Conservation (phyloP, 2,329 filamentous ascomycete genomes). For the Talaromyces sp. region DNA sequence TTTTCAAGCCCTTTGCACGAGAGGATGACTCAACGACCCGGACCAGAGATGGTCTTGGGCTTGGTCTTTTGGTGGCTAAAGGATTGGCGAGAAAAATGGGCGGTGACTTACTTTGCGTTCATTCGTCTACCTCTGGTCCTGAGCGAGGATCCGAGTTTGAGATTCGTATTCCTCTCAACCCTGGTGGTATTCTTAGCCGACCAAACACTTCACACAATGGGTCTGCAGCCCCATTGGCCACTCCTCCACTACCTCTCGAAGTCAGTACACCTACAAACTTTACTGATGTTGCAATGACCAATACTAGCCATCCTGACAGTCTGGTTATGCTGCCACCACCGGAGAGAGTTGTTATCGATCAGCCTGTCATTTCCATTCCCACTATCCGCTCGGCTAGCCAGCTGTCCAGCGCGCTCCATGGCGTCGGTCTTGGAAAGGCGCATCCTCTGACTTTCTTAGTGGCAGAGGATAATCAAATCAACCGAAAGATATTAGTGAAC, state of each 20-base stretch:
- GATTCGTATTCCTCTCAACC: conserved; percentile 62
- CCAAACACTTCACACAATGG: conserved; percentile 50
- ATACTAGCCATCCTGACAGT: background rate
- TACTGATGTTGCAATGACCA: background rate
- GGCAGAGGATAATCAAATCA: conserved; percentile 72
- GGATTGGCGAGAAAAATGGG: conserved; percentile 67
- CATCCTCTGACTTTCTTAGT: conserved; percentile 67
- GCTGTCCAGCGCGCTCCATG: conserved; percentile 41
- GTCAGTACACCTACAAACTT: background rate
- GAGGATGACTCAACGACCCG: conserved; percentile 68
- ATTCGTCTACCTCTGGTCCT: conserved; percentile 61
- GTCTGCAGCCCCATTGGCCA: conserved; percentile 35
- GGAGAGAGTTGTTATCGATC: background rate
- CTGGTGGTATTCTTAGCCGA: conserved; percentile 46
- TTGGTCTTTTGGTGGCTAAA: conserved; percentile 71
- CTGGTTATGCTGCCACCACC: conserved; percentile 11
- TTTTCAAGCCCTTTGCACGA: conserved; percentile 69
- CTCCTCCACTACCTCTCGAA: background rate
- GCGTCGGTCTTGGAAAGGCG: conserved; percentile 58
- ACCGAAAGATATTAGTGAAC: conserved; percentile 64
- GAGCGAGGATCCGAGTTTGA: conserved; percentile 66
- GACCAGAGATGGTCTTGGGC: conserved; percentile 65
- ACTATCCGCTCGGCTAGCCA: conserved; percentile 18
- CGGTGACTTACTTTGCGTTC: conserved; percentile 64
- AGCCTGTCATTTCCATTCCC: background rate